Base-by-base conservation (phyloP, 345 rosid genomes). In the Gossypium mustelinum region DNA sequence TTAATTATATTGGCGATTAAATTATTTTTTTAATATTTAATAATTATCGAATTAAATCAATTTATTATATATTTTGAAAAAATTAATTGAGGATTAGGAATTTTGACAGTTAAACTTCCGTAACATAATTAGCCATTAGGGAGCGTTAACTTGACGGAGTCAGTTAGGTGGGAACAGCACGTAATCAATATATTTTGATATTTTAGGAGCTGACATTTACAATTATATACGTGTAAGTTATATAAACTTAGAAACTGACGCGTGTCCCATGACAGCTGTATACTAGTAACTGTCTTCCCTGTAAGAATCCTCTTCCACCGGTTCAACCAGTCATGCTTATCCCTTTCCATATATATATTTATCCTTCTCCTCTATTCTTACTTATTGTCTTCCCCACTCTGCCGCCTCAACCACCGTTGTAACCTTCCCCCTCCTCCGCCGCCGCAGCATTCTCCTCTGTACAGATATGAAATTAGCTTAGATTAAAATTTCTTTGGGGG, bases 241-340 rank as follows among this genome's bases (percentile, higher is more conserved):
- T 44, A 73, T 64, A 20, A 70, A 24, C 44, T 67, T 17, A 72
- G 25, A 18, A 73, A 24, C 9, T 29, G 89, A 85, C 92, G 87
- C 90, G 88, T 88, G 89, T 83, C 73, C 18, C 16, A 24, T 74
- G 86, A 84, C 94, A 88, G 87, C 94, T 90, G 88, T 87, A 82
- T 80, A 62, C 82, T 73, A 79, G 90, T 85, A 90, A 90, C 94
- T 83, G 89, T 87, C 83, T 84, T 84, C 76, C 90, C 85, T 59
- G 90, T 25, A 84, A 84, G 82, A 77, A 84, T 83, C 87, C 81
- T 80, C 67, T 50, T 11, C 34, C 65, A 90, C 92, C 81, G 84
- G 86, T 72, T 78, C 72, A 70, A 71, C 85, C 77, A 73, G 93
- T 87, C 88, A 82, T 81, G 84, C 87, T 80, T 79, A 79, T 75